Percentiles rank a stretch among this genome's conserved stretches.
Conservation (phyloP, 2,329 filamentous ascomycete genomes). For the Passalora sequoiae region DNA sequence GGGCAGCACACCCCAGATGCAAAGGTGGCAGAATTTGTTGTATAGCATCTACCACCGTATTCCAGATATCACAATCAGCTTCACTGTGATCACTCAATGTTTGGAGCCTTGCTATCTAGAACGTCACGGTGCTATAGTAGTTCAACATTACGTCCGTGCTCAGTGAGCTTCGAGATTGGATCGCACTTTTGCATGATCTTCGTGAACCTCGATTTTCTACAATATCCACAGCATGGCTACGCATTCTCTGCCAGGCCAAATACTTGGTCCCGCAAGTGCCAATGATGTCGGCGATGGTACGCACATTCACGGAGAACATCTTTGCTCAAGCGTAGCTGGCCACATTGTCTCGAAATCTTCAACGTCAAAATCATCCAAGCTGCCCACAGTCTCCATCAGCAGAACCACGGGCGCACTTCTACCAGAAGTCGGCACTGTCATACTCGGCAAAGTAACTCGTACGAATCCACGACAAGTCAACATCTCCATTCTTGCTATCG, state of each 20-base stretch:
- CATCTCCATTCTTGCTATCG: conserved; percentile 79
- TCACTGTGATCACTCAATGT: no score
- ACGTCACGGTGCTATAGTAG: no score
- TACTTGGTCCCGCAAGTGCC: conserved; percentile 62
- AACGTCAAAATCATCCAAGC: conserved; percentile 47
- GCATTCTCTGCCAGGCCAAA: conserved; percentile 74
- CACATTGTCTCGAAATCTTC: conserved; percentile 39
- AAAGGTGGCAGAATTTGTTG: no score
- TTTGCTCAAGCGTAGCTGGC: conserved; percentile 80
- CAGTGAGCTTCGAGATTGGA: no score
- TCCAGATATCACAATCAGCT: no score
- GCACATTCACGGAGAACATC: conserved; percentile 67
- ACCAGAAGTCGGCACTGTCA: conserved; percentile 72
- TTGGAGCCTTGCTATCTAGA: no score
- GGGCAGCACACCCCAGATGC: no score
- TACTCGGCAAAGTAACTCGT: conserved; percentile 80
- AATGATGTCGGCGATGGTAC: conserved; percentile 76
- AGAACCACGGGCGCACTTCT: conserved; percentile 66
- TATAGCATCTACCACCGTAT: no score
- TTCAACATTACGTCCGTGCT: no score
- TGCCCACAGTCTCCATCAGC: conserved; percentile 37
- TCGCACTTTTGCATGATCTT: no score
- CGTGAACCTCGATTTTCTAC: no score
- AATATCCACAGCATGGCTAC: conserved; percentile 3
- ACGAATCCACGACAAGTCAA: conserved; percentile 80